These are phyloP conservation scores for Sporothrix humicola DNA, from an alignment of 2,329 filamentous ascomycete species.

Conservation along the genomic window DNA sequence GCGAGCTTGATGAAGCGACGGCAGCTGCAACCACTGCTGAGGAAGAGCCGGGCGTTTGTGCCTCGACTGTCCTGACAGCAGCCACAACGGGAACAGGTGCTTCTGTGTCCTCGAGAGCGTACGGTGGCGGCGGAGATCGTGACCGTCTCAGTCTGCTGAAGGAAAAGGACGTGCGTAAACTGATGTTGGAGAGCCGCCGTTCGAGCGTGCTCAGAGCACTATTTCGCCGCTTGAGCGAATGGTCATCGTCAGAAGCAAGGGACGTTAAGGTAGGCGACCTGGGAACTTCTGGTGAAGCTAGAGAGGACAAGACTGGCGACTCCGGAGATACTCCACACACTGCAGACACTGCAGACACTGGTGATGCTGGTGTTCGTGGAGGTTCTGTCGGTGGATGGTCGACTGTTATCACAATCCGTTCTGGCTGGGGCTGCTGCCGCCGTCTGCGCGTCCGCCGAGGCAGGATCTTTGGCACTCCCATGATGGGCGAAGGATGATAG, in stretches of 20 bases:
- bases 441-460: neutral
- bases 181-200: neutral
- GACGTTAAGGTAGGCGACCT: no score
- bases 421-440: constrained; percentile 5
- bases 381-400: neutral
- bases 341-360: no score
- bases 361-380: neutral
- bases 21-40: neutral
- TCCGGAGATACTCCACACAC: no score
- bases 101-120: neutral
- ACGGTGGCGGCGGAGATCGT: constrained; percentile 27
- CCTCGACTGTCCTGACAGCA: neutral
- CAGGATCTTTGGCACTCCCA: constrained; percentile 2
- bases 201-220: constrained; percentile 8
- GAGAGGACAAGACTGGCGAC: no score
- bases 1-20: no score
- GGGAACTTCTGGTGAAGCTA: no score
- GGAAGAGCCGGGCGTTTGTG: neutral
- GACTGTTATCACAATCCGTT: neutral
- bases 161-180: constrained; percentile 5
- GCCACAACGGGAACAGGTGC: neutral
- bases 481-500: neutral
- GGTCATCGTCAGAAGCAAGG: neutral
- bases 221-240: constrained; percentile 3
- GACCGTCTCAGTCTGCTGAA: constrained; percentile 1